A percentile compares a stretch with the other conserved stretches of the same genome.
Conservation (phyloP, 139 green algal species). For the Closterium sp. region DNA sequence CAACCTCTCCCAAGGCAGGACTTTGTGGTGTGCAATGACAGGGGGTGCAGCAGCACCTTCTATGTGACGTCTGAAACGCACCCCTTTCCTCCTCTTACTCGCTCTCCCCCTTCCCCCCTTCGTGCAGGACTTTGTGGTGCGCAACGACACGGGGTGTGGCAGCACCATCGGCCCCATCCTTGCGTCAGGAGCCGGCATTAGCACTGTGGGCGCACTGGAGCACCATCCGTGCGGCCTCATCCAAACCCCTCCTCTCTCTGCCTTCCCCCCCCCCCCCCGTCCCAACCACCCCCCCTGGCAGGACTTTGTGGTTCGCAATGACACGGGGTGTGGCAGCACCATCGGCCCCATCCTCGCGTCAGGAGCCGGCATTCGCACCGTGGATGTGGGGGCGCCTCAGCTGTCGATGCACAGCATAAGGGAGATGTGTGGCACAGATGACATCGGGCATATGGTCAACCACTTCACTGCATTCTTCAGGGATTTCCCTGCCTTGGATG, state of each 20-base stretch:
- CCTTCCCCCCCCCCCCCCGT: too few species aligned
- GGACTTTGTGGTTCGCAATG: slow-evolving; percentile 86
- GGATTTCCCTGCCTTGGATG: slow-evolving; percentile 33
- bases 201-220: slow-evolving; percentile 92
- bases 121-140: slow-evolving; percentile 65
- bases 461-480: slow-evolving; percentile 53
- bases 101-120: too few species aligned
- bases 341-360: slow-evolving; percentile 92
- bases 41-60: too few species aligned
- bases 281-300: slow-evolving; percentile 17
- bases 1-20: too few species aligned
- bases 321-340: slow-evolving; percentile 93
- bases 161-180: slow-evolving; percentile 78
- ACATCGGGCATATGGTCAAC: slow-evolving; percentile 47
- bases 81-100: too few species aligned
- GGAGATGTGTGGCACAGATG: slow-evolving; percentile 66
- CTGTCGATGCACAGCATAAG: slow-evolving; percentile 87
- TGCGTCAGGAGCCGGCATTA: slow-evolving; percentile 68
- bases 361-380: slow-evolving; percentile 75
- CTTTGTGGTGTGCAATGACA: too few species aligned
- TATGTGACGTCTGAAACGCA: too few species aligned
- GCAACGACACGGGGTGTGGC: too few species aligned
- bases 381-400: slow-evolving; percentile 83
- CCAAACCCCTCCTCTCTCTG: too few species aligned
- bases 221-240: too few species aligned